Conservation (phyloP, 176 grass and related monocot genomes). For the Eleusine coracana region DNA sequence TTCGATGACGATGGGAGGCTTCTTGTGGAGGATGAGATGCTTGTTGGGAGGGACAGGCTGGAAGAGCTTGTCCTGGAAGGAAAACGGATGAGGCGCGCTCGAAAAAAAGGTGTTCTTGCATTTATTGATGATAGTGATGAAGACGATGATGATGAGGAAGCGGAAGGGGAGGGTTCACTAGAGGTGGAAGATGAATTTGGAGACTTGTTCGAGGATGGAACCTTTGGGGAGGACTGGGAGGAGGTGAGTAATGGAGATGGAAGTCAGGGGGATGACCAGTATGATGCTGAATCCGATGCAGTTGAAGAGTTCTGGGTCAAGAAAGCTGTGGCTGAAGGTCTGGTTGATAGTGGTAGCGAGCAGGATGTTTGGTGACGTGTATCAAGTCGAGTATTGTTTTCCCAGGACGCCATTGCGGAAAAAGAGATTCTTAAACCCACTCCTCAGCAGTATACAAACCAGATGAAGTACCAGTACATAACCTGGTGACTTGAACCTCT, state of each 20-base stretch:
- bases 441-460: not conserved
- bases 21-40: slow-evolving; percentile 70
- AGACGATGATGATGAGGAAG: slow-evolving; percentile 28
- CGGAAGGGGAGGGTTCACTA: slow-evolving; percentile 20
- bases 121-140: slow-evolving; percentile 3
- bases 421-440: not conserved
- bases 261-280: slow-evolving; percentile 28
- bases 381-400: not conserved
- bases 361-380: slow-evolving; percentile 72
- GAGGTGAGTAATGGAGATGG: slow-evolving; percentile 41
- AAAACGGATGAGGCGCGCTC: slow-evolving; percentile 58
- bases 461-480: slow-evolving; percentile 7
- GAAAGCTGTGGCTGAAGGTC: slow-evolving; percentile 56
- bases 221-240: slow-evolving; percentile 68
- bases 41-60: slow-evolving; percentile 57
- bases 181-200: slow-evolving; percentile 57
- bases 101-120: slow-evolving; percentile 37
- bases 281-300: slow-evolving; percentile 42
- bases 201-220: slow-evolving; percentile 56
- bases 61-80: slow-evolving; percentile 68
- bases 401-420: not conserved
- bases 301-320: slow-evolving; percentile 87
- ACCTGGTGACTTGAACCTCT: slow-evolving; percentile 4
- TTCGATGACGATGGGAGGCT: slow-evolving; percentile 70
- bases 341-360: slow-evolving; percentile 45